phyloP scores from a whole-genome alignment of 2,329 filamentous ascomycete species.

The Talaromyces atroroseus region DNA sequence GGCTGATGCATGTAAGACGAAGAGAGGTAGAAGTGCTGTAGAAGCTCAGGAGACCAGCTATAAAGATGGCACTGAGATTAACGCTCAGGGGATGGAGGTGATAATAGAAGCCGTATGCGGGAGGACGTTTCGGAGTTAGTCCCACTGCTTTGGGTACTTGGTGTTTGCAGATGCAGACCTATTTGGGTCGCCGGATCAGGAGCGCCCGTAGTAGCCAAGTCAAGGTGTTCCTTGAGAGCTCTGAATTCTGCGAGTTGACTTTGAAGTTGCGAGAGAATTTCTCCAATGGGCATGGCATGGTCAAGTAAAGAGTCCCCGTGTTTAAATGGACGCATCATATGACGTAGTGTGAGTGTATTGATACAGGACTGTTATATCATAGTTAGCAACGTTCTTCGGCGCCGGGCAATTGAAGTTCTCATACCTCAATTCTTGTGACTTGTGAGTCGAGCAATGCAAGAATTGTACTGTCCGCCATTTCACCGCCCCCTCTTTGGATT shows the following conservation, averaged over 20 bases:
- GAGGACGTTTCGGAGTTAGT: slow-evolving; percentile 6
- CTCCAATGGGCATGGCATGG: slow-evolving; percentile 70
- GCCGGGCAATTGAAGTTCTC: slow-evolving; percentile 26
- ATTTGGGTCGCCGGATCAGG: slow-evolving; percentile 3
- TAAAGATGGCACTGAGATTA: neutral
- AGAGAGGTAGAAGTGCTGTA: slow-evolving; percentile 17
- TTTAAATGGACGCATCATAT: slow-evolving; percentile 67
- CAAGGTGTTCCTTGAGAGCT: slow-evolving; percentile 36
- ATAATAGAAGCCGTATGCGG: slow-evolving; percentile 1
- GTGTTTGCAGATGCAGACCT: slow-evolving; percentile 4
- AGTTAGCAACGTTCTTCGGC: neutral
- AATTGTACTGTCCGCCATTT: slow-evolving; percentile 83
- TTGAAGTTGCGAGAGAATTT: slow-evolving; percentile 48
- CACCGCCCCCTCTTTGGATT: slow-evolving; percentile 66
- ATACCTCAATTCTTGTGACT: slow-evolving; percentile 90
- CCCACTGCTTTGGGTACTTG: slow-evolving; percentile 3
- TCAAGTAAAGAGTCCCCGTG: slow-evolving; percentile 60
- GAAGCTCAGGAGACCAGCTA: neutral
- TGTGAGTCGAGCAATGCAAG: slow-evolving; percentile 90
- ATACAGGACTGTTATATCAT: slow-evolving; percentile 61
- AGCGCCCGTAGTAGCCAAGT: slow-evolving; percentile 7
- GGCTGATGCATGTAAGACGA: neutral
- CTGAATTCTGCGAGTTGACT: slow-evolving; percentile 38
- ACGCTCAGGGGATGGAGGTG: slow-evolving; percentile 5
- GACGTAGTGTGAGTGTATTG: slow-evolving; percentile 70